Conservation (phyloP, 352 stramenopile species). For the Phytopythium chamaehyphon region DNA sequence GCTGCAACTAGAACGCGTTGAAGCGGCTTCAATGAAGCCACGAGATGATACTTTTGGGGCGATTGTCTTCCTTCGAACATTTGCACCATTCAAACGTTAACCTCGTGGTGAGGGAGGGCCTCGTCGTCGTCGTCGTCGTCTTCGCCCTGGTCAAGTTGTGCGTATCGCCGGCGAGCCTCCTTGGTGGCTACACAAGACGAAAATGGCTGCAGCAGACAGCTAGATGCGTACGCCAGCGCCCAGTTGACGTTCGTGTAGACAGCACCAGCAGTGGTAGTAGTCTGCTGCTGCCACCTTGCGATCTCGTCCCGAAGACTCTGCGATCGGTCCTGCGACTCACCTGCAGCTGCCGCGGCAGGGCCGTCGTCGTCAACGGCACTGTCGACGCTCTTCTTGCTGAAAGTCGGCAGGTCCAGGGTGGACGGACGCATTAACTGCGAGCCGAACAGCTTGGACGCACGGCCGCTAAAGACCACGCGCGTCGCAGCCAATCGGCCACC, state of each 20-base stretch:
- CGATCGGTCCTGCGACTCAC: constrained; percentile 18
- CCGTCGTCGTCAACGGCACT: constrained; percentile 11
- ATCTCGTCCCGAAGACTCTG: constrained; percentile 48
- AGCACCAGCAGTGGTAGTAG: constrained; percentile 17
- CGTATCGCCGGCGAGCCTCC: constrained; percentile 22
- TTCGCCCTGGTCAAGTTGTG: constrained; percentile 30
- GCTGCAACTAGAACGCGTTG: no score
- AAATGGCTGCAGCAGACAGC: constrained; percentile 28
- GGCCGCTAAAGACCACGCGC: constrained; percentile 62
- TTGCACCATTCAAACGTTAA: constrained; percentile 2
- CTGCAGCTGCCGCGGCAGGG: constrained; percentile 19
- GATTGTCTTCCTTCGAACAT: no score
- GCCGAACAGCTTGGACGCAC: constrained; percentile 70
- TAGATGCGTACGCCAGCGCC: constrained; percentile 18
- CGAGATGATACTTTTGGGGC: no score
- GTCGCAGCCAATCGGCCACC: constrained; percentile 13
- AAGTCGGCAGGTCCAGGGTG: constrained; percentile 41
- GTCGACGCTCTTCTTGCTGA: constrained; percentile 14
- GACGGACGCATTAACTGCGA: constrained; percentile 59
- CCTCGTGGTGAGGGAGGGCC: neutral
- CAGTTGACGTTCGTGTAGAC: constrained; percentile 27
- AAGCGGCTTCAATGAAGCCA: no score
- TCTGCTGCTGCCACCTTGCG: constrained; percentile 33
- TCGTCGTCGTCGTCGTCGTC: constrained; percentile 28
- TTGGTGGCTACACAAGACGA: constrained; percentile 27